Base-by-base conservation (phyloP, 2,329 filamentous ascomycete species). In the Claviceps africana region DNA sequence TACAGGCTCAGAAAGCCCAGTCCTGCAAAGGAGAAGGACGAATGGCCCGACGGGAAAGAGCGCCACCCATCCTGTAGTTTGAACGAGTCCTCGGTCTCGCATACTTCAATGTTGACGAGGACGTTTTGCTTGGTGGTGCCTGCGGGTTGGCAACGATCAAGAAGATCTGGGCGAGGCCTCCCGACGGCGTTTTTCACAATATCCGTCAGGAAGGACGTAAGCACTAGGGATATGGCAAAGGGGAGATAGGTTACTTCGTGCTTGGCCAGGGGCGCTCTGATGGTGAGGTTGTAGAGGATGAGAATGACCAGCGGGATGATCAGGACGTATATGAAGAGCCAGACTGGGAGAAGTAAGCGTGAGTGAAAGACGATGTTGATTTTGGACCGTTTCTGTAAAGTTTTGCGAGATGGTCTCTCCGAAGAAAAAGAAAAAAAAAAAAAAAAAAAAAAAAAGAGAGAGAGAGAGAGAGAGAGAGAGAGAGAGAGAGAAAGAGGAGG, bases 181-280 rank as follows among this genome's bases (percentile, higher is more conserved):
- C 88, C 88, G 28, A 91, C 86, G 10, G 85, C 78, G 64, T 95
- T 95, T 69, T 98, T 98, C 63, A 97, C 76, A 30, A 91, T 72
- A 64, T 97, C 90, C 45, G 93, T 97, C 44, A 97, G 73, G 65
- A 96, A 85, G 6, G 81, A 78, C 0, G 88, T 85, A 48, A 95
- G 75, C 59, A 88, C 74, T 28, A 97, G 68, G 57, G 83, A 79
- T 61, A 91, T 88, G 49, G 83, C 72, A 55, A 96, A 82, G 22
- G 88, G 86, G 1, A 98, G 79, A 50, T 95, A 72, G 0, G 88
- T 86, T 57, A 90, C 86, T 69, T 97, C 90, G 54, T 86, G 79
- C 65, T 95, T 94, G 66, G 94, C 86, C 9, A 77, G 67, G 6
- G 79, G 76, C 1, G 86, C 81, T 47, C 79, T 77, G 33, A 78